Evolutionary conservation across 768 basidiomycete species (phyloP).

Genomic region (Phylloporus arenicola): DNA sequence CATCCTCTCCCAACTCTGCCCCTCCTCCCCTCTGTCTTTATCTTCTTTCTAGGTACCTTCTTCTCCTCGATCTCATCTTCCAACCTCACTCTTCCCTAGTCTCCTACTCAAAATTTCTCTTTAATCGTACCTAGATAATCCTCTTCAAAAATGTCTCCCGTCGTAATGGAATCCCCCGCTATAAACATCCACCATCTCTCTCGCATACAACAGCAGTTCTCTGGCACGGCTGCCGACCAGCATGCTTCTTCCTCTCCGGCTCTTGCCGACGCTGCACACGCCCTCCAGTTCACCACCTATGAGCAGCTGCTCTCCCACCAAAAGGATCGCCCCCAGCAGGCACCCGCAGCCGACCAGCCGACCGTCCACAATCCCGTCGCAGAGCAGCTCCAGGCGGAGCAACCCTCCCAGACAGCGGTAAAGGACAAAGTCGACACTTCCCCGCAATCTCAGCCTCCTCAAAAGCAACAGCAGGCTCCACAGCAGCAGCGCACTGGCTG

Average conservation of each 20-base stretch:
- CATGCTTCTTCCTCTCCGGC: constrained; percentile 18
- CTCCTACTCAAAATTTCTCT: constrained; percentile 18
- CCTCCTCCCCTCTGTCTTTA: background rate
- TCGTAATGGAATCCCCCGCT: constrained; percentile 51
- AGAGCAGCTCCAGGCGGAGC: constrained; percentile 18
- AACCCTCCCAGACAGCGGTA: constrained; percentile 13
- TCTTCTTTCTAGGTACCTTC: background rate
- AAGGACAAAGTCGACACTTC: constrained; percentile 28
- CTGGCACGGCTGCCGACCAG: constrained; percentile 30
- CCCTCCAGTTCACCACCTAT: constrained; percentile 27
- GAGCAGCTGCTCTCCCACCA: constrained; percentile 29
- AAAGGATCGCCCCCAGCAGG: constrained; percentile 27
- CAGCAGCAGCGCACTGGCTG: constrained; percentile 46
- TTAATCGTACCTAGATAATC: constrained; percentile 31
- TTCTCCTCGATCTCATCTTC: background rate
- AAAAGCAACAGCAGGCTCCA: constrained; percentile 23
- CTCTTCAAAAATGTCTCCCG: constrained; percentile 45
- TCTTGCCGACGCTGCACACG: constrained; percentile 20
- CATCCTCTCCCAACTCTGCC: background rate
- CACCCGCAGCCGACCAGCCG: constrained; percentile 12
- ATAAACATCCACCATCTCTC: constrained; percentile 49
- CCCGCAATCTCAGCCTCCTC: constrained; percentile 22
- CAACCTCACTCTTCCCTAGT: constrained; percentile 13
- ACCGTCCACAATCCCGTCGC: constrained; percentile 7
- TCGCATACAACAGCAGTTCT: constrained; percentile 45